Evolutionary conservation across 768 basidiomycete genomes (phyloP).

Genomic region (Collybia mongolica): DNA sequence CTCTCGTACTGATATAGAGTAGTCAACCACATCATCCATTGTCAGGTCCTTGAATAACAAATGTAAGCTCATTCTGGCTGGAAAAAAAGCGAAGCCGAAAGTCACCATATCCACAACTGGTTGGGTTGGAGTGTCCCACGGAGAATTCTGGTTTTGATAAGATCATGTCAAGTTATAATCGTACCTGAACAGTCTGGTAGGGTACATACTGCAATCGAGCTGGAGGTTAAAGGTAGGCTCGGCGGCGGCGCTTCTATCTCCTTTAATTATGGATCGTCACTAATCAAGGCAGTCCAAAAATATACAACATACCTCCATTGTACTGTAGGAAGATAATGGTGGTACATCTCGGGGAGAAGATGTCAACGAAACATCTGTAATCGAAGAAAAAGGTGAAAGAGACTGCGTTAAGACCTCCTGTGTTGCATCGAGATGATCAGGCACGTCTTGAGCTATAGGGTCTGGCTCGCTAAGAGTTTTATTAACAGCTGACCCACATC

Average conservation of each 20-base stretch:
- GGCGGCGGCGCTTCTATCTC: slow-evolving; percentile 4
- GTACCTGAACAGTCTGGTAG: no score
- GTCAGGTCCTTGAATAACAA: neutral
- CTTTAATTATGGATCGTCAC: neutral
- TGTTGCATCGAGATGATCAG: neutral
- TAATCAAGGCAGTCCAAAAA: neutral
- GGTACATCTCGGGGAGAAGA: slow-evolving; percentile 1
- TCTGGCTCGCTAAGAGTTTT: neutral
- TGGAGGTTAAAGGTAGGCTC: neutral
- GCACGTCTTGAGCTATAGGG: no score
- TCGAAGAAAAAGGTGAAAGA: slow-evolving; percentile 18
- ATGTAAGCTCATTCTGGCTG: neutral
- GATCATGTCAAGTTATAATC: neutral
- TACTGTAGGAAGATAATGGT: neutral
- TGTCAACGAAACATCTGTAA: neutral
- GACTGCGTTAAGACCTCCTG: neutral
- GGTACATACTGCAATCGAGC: neutral
- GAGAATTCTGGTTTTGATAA: slow-evolving; percentile 4
- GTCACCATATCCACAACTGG: no score
- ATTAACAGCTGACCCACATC: neutral
- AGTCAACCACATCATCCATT: neutral
- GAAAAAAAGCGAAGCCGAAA: no score
- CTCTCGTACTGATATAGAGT: neutral
- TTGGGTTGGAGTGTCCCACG: neutral
- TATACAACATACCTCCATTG: no score